phyloP scores from a whole-genome alignment of 371 early-diverging fungal genomes.

The Apophysomyces ossiformis region DNA sequence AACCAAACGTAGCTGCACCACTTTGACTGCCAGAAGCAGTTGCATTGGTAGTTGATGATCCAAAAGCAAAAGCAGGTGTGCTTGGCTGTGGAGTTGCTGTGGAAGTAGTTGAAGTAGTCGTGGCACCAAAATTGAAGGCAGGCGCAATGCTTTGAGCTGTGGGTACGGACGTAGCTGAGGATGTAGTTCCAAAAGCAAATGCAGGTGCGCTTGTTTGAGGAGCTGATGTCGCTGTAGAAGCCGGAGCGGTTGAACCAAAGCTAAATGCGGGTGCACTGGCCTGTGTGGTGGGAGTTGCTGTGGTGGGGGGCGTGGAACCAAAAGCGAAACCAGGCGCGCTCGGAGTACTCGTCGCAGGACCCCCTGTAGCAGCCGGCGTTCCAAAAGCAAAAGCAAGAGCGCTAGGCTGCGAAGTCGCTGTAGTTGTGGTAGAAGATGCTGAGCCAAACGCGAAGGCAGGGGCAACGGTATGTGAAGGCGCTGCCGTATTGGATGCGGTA shows the following conservation, averaged over 20 bases:
- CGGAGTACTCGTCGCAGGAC: no score
- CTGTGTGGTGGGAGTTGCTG: not conserved
- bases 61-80: not conserved
- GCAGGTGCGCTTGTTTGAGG: not conserved
- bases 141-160: not conserved
- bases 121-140: not conserved
- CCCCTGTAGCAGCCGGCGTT: no score
- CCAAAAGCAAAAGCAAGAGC: not conserved
- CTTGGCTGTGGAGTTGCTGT: not conserved
- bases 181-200: not conserved
- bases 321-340: no score
- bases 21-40: not conserved
- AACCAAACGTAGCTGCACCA: not conserved
- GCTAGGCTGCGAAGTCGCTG: not conserved
- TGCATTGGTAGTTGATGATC: not conserved
- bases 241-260: not conserved
- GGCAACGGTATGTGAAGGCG: no score
- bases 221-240: not conserved
- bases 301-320: no score
- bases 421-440: no score
- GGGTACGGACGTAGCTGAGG: not conserved
- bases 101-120: not conserved
- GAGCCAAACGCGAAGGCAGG: no score
- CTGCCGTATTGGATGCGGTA: not conserved
- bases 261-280: not conserved